phyloP scores from a whole-genome alignment of 1,139 yeast genomes.

The Kodamaea alishanica region DNA sequence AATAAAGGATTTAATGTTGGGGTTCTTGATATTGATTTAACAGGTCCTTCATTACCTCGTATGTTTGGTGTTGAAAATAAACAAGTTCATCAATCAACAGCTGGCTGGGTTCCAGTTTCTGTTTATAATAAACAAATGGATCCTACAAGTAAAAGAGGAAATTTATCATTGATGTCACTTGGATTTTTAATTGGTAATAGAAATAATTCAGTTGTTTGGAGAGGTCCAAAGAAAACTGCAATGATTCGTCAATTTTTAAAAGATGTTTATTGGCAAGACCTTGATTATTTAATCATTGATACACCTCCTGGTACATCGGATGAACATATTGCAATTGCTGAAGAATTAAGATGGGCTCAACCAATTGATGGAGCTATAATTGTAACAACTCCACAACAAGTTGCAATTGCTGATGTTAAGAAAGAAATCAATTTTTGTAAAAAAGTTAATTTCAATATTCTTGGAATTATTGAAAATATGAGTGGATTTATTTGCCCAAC shows the following conservation, averaged over 20 bases:
- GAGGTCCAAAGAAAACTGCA: slow-evolving; percentile 98
- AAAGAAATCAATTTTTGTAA: slow-evolving; percentile 47
- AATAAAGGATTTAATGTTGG: slow-evolving; percentile 77
- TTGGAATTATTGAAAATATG: slow-evolving; percentile 48
- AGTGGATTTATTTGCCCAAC: slow-evolving; percentile 58
- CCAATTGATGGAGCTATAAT: slow-evolving; percentile 48
- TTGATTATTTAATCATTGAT: slow-evolving; percentile 85
- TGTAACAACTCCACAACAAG: slow-evolving; percentile 50
- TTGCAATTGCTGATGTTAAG: slow-evolving; percentile 54
- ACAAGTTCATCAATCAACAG: slow-evolving; percentile 75
- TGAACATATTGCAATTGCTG: slow-evolving; percentile 96
- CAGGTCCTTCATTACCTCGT: slow-evolving; percentile 95
- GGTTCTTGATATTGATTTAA: slow-evolving; percentile 87
- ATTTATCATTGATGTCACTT: slow-evolving; percentile 71
- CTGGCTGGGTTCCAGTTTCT: slow-evolving; percentile 90
- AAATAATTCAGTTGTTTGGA: slow-evolving; percentile 93
- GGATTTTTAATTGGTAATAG: slow-evolving; percentile 83
- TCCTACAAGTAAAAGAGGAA: slow-evolving; percentile 22
- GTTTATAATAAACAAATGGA: slow-evolving; percentile 23
- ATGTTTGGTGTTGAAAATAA: slow-evolving; percentile 87
- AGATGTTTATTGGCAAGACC: slow-evolving; percentile 75
- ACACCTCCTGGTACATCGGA: slow-evolving; percentile 99
- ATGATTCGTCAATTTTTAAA: slow-evolving; percentile 91
- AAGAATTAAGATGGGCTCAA: slow-evolving; percentile 62
- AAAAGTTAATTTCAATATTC: slow-evolving; percentile 40